Percentiles rank a stretch among this genome's conserved stretches.
Evolutionary conservation across 176 grass and related monocot genomes (phyloP).

Genomic region (Otatea glauca): DNA sequence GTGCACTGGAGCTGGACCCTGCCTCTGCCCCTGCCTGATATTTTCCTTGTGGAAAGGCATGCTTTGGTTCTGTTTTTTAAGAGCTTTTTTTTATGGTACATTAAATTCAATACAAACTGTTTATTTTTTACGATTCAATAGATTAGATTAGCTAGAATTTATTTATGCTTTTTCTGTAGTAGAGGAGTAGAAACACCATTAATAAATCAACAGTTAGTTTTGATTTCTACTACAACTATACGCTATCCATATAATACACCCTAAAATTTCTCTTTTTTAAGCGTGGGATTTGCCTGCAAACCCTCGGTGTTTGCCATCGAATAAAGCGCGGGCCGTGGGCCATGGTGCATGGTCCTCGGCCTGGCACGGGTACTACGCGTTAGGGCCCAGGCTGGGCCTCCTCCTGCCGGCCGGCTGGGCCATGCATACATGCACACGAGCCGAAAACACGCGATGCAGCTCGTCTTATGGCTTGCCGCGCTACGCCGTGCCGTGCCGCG

Average conservation of each 20-base stretch:
- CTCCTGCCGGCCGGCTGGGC: neutral
- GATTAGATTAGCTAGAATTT: too few relatives aligned
- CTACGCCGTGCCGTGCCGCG: neutral
- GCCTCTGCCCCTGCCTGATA: neutral
- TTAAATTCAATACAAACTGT: too few relatives aligned
- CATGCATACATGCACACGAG: neutral
- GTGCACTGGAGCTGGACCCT: conserved; percentile 21
- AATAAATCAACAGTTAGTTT: too few relatives aligned
- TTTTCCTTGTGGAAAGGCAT: conserved; percentile 40
- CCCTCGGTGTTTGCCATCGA: conserved; percentile 25
- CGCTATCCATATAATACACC: too few relatives aligned
- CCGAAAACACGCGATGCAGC: neutral
- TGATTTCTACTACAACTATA: too few relatives aligned
- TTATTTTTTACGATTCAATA: too few relatives aligned
- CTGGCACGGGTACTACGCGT: neutral
- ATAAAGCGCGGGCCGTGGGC: conserved; percentile 48
- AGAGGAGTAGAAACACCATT: too few relatives aligned
- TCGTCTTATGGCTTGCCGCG: neutral
- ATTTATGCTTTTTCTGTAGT: too few relatives aligned
- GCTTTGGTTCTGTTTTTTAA: neutral
- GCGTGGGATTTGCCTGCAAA: conserved; percentile 8
- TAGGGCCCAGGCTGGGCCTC: conserved; percentile 40
- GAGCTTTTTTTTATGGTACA: too few relatives aligned
- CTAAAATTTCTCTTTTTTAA: too few relatives aligned
- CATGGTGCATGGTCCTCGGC: conserved; percentile 16